Evolutionary conservation across 1,284 basidiomycete genomes (phyloP), one percentile per base, ranked within the genome.

Genomic region (Thecaphora thlaspeos): DNA sequence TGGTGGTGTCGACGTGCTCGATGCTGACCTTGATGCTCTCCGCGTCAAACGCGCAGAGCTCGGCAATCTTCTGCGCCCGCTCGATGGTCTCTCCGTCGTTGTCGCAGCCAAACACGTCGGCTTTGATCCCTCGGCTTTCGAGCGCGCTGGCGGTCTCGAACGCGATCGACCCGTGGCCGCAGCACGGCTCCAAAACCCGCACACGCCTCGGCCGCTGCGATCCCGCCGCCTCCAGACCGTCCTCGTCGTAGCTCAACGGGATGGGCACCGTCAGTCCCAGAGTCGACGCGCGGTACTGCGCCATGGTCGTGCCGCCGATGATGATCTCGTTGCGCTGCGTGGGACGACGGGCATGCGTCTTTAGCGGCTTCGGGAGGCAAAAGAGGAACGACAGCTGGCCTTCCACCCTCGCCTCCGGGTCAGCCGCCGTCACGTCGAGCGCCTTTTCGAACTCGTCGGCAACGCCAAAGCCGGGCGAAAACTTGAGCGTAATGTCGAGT

Each of bases 391-490:
- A 57, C 9, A 68, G 60, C 30, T 53, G 42, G 1, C 59, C 65
- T 28, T 63, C 52, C 3, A 26, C 34, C 19, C 56, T 49, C 15
- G n/a, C 24, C 8, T 36, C 48, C 2, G 55, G 48, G 24, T 56
- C 60, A 17, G 63, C 49, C 2, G 41, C 22, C 19, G 39, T 38
- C 32, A 15, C 4, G 14, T 23, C 37, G 9, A 63, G 41, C 41
- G 52, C 56, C 53, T 63, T 59, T 30, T 64, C 61, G n/a, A 54
- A 60, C 41, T 64, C 61, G 41, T 60, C 61, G 17, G 50, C 61
- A 21, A 63, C 54, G 3, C 64, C 64, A 24, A 68, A 68, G 0
- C 65, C 65, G 7, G 61, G 65, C 22, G 61, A 46, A 36, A 68
- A 55, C 38, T 68, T 68, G 41, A 68, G 50, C 22, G 56, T 59